Conservation (phyloP, 2,329 filamentous ascomycete species). For the Fusarium sterilihyphosum region DNA sequence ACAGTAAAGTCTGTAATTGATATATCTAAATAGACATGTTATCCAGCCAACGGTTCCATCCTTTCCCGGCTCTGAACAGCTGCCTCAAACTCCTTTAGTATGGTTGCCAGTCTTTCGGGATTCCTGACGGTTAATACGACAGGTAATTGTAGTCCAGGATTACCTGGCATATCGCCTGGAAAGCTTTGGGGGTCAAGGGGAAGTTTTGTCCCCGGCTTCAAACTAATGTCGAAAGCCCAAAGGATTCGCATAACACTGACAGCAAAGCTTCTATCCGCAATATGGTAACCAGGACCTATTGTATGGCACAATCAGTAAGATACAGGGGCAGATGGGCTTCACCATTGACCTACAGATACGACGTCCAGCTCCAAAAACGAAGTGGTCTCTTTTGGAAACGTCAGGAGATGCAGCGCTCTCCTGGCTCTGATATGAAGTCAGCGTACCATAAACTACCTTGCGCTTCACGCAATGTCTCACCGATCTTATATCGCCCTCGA, state of each 20-base stretch:
- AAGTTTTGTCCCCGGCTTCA: background rate
- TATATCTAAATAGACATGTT: background rate
- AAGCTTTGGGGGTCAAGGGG: background rate
- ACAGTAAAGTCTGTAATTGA: background rate
- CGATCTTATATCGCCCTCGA: background rate
- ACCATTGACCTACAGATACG: background rate
- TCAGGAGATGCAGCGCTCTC: background rate
- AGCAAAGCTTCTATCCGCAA: background rate
- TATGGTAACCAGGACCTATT: background rate
- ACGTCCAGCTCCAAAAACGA: background rate
- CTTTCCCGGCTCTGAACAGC: background rate
- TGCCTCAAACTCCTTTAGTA: background rate
- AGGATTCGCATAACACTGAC: background rate
- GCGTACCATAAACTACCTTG: no score
- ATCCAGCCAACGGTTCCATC: background rate
- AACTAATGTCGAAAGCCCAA: background rate
- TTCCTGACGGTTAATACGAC: background rate
- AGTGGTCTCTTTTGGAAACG: background rate
- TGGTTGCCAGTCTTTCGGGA: background rate
- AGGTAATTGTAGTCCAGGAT: background rate
- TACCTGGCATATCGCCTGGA: background rate
- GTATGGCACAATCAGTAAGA: background rate
- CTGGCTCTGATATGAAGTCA: background rate
- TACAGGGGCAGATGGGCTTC: fast-evolving
- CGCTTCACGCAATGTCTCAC: background rate